A percentile compares a stretch with the other conserved stretches of the same genome.
phyloP scores from a whole-genome alignment of 164 flowering plant genomes.

The Kingdonia uniflora region DNA sequence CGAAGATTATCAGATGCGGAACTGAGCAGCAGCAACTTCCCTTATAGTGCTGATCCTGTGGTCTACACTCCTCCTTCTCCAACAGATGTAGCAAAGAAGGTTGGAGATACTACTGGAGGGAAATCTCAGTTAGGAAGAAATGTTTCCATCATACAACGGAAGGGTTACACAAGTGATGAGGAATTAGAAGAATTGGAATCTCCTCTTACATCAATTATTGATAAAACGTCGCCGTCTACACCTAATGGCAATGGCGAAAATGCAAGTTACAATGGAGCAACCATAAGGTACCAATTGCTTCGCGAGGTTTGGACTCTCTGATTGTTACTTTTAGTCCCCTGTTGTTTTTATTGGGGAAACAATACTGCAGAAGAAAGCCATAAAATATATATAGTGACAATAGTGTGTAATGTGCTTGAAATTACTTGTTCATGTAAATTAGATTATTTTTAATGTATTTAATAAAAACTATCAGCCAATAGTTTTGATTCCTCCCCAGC shows the following conservation, averaged over 20 bases:
- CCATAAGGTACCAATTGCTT: slow-evolving; percentile 67
- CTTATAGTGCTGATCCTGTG: slow-evolving; percentile 58
- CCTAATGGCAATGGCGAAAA: slow-evolving; percentile 17
- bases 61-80: slow-evolving; percentile 56
- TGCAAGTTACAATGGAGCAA: slow-evolving; percentile 15
- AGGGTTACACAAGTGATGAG: slow-evolving; percentile 92
- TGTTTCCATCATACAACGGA: slow-evolving; percentile 61
- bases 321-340: background rate
- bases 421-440: too few species aligned
- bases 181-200: slow-evolving; percentile 83
- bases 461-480: too few species aligned
- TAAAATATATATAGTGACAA: background rate
- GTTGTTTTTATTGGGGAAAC: too few species aligned
- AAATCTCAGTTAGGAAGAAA: slow-evolving; percentile 43
- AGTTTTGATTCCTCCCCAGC: too few species aligned
- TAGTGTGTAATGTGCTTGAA: too few species aligned
- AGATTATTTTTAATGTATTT: too few species aligned
- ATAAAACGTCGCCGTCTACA: slow-evolving; percentile 33
- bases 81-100: slow-evolving; percentile 54
- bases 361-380: background rate
- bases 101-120: slow-evolving; percentile 44
- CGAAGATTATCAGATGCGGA: slow-evolving; percentile 45
- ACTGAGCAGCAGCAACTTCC: slow-evolving; percentile 42
- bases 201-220: slow-evolving; percentile 49
- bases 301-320: slow-evolving; percentile 78